phyloP scores from a whole-genome alignment of 768 basidiomycete species.

The Daedaleopsis nitida region DNA sequence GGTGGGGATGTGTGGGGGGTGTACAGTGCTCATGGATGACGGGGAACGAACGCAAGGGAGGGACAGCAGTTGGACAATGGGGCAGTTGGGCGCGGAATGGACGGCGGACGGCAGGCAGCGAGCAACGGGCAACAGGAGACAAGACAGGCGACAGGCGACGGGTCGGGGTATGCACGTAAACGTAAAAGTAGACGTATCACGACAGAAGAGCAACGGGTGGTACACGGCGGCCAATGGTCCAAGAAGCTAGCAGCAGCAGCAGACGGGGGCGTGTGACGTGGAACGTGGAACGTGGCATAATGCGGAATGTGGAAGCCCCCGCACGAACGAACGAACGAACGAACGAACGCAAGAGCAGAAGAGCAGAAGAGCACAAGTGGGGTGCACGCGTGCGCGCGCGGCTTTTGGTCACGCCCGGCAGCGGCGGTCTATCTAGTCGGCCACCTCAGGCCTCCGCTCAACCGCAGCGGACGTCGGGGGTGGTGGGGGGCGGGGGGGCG shows the following conservation, averaged over 20 bases:
- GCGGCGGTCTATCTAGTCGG: too few species aligned
- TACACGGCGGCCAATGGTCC: conserved; percentile 12
- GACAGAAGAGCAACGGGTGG: background rate
- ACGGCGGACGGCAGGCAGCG: background rate
- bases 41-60: conserved; percentile 2
- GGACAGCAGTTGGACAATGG: conserved; percentile 8
- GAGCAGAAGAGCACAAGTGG: too few species aligned
- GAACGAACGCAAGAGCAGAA: too few species aligned
- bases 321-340: background rate
- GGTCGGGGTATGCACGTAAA: background rate
- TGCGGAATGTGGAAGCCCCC: background rate
- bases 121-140: background rate
- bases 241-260: conserved; percentile 2
- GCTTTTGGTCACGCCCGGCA: too few species aligned
- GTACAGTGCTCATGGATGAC: background rate
- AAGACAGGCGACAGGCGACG: background rate
- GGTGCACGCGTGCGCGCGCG: too few species aligned
- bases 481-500: too few species aligned
- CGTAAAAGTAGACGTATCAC: background rate
- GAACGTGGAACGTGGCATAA: background rate
- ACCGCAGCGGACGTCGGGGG: too few species aligned
- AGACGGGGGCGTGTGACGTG: background rate
- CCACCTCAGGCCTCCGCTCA: too few species aligned
- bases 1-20: background rate
- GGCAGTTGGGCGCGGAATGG: background rate